Conservation (phyloP, 257 asterid genomes). For the Voacanga thouarsii region DNA sequence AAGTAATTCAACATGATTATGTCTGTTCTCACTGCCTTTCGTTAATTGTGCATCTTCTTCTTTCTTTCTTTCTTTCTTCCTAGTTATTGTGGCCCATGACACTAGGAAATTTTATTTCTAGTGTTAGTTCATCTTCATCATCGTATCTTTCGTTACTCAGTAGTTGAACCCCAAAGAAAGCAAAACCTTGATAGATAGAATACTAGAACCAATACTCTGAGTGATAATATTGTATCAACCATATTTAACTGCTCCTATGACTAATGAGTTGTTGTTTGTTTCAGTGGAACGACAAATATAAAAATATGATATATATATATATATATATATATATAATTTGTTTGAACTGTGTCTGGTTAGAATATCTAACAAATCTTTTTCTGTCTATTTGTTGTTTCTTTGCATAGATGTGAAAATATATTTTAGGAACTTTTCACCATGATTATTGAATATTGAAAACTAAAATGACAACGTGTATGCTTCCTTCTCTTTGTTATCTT, state of each 20-base stretch:
- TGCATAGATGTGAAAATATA: background rate
- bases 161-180: too few relatives aligned
- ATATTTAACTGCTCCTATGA: background rate
- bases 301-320: background rate
- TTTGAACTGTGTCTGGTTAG: background rate
- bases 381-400: background rate
- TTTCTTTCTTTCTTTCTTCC: background rate
- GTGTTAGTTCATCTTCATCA: too few relatives aligned
- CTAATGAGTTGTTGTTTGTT: background rate
- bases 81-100: background rate
- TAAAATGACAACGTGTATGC: background rate
- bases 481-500: background rate
- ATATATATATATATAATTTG: background rate
- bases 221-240: background rate
- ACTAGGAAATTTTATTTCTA: too few relatives aligned
- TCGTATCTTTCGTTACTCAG: too few relatives aligned
- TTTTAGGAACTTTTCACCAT: background rate
- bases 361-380: background rate
- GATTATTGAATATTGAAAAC: background rate
- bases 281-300: background rate
- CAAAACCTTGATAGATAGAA: too few relatives aligned
- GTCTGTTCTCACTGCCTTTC: background rate
- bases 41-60: background rate
- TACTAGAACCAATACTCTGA: too few relatives aligned
- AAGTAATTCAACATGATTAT: background rate